phyloP scores from a whole-genome alignment of 257 asterid species.

The Rubia yunnanensis region DNA sequence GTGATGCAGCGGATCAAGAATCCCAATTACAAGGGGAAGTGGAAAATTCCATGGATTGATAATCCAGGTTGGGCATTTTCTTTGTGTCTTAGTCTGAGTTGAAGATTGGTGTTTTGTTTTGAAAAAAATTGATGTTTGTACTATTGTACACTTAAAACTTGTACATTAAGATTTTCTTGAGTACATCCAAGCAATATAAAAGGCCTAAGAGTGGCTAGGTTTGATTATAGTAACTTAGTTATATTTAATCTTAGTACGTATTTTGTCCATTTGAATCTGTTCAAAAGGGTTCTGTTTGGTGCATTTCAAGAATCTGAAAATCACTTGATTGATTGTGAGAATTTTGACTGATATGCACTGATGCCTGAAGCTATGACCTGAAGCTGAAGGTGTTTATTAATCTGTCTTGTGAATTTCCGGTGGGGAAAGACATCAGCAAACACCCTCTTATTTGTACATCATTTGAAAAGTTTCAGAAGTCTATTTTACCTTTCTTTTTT shows the following conservation, averaged over 20 bases:
- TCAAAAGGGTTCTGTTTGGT: neutral
- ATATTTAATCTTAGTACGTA: too few species aligned
- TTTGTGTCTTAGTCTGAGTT: neutral
- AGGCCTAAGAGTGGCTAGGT: neutral
- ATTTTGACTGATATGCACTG: neutral
- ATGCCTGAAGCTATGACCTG: neutral
- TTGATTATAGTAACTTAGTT: neutral
- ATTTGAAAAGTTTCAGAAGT: neutral
- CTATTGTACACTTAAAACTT: neutral
- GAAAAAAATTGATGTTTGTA: neutral
- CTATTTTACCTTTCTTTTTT: too few species aligned
- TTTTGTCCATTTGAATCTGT: neutral
- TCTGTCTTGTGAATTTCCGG: neutral
- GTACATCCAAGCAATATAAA: neutral
- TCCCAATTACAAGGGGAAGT: constrained; percentile 87
- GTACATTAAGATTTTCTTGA: neutral
- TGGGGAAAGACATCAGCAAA: too few species aligned
- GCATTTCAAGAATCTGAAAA: neutral
- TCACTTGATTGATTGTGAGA: neutral
- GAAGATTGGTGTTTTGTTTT: neutral
- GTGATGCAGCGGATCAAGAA: constrained; percentile 45
- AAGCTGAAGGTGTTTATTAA: neutral
- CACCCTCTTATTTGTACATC: neutral
- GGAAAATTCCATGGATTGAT: constrained; percentile 90
- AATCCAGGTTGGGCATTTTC: constrained; percentile 57